Conservation (phyloP, 495 filamentous ascomycete species). For the Penicillium cosmopolitanum region DNA sequence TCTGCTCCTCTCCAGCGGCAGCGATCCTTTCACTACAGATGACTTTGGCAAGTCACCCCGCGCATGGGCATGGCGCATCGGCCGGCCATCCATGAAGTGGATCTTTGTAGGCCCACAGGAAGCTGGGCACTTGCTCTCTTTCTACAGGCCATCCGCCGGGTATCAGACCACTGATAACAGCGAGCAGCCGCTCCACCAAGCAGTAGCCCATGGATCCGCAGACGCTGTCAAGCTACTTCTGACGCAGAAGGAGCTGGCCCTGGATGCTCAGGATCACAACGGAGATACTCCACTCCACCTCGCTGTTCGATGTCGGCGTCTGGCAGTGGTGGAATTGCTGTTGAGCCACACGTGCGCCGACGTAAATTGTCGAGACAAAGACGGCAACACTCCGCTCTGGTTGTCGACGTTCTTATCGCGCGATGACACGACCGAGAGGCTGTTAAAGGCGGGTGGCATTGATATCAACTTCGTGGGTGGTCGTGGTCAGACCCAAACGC, state of each 20-base stretch:
- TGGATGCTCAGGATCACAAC: constrained; percentile 11
- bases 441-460: too few species aligned
- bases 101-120: too few species aligned
- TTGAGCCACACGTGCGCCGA: constrained; percentile 2
- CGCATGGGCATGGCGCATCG: too few species aligned
- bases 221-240: constrained; percentile 15
- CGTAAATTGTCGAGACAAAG: constrained; percentile 11
- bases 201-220: constrained; percentile 11
- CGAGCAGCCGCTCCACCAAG: constrained; percentile 15
- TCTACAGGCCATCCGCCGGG: too few species aligned
- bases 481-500: too few species aligned
- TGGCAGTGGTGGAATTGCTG: constrained; percentile 14
- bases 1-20: too few species aligned
- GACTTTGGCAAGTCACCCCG: too few species aligned
- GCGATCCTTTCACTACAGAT: too few species aligned
- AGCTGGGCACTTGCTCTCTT: too few species aligned
- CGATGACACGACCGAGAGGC: constrained; percentile 12
- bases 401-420: constrained; percentile 14
- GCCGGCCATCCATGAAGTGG: too few species aligned
- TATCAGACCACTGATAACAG: constrained; percentile 6
- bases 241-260: neutral
- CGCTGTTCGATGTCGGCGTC: constrained; percentile 10
- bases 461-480: too few species aligned
- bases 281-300: constrained; percentile 18
- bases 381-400: constrained; percentile 19